Evolutionary conservation across 2,329 filamentous ascomycete species (phyloP).

Genomic region (Aspergillus carbonarius): DNA sequence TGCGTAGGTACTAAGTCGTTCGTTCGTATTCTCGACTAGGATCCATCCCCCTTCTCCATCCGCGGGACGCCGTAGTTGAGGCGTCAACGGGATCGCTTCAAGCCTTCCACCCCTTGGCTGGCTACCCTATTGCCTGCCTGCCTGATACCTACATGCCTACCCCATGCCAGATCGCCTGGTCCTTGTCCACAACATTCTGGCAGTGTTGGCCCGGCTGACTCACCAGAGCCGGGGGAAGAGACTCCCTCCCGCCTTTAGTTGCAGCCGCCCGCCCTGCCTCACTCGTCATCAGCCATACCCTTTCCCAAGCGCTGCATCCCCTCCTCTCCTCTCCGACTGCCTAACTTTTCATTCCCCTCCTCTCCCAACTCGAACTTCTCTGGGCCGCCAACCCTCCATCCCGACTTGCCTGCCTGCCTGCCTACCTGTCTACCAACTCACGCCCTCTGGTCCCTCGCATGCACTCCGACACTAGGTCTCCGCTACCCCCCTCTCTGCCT

Average conservation of each 20-base stretch:
- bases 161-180: no score
- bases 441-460: not conserved
- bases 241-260: conserved; percentile 12
- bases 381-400: not conserved
- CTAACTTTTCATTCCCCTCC: not conserved
- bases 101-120: no score
- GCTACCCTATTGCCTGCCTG: no score
- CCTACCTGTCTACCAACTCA: conserved; percentile 10
- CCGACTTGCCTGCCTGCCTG: not conserved
- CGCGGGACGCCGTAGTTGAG: no score
- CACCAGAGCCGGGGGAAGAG: not conserved
- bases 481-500: not conserved
- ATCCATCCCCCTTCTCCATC: no score
- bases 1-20: no score
- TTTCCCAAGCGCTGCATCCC: not conserved
- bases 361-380: not conserved
- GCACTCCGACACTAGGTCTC: not conserved
- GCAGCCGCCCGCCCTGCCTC: conserved; percentile 14
- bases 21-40: no score
- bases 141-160: no score
- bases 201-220: not conserved
- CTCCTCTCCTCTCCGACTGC: not conserved
- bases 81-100: no score
- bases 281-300: not conserved
- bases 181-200: not conserved